Base-by-base conservation (phyloP, 306 rosid species). In the Rosa lucieae region DNA sequence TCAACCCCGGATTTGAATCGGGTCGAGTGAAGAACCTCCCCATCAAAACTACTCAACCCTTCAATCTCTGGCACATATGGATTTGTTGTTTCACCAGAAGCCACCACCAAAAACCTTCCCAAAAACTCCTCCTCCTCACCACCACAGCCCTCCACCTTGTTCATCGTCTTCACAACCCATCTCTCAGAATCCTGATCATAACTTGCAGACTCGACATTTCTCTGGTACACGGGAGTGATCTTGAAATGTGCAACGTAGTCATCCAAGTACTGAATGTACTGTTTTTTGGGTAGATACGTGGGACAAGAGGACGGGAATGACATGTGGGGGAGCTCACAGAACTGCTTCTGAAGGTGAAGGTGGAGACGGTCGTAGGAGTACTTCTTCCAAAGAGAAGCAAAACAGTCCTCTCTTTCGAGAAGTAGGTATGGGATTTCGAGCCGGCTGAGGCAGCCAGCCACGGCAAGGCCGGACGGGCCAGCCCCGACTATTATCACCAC, bases 371-470 rank as follows among this genome's bases (percentile, higher is more conserved):
- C 92, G 47, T 93, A 93, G 5, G 94, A 52, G 35, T 85, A 83
- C 46, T 91, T 93, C 29, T 80, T 86, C 96, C 94, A 93, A 0
- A 89, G 68, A 32, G 96, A 87, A 62, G 92, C 94, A 62, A 75
- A 66, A 55, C 91, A 88, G 2, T 91, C 89, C 14, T 91, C 91
- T 82, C 96, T 80, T 46, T 93, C 96, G 0, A 91, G 84, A 11
- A 93, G 20, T 15, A 81, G 51, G 87, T 62, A 78, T 0, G 96
- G 92, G 42, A 90, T 79, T 0, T 90, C 85, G 23, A 78, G 70
- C 9, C 71, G 77, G 14, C 77, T 80, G 48, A 88, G 82, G 51
- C 91, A 88, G 0, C 86, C 88, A 0, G 96, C 88, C 0, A 82
- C 8, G 18, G 92, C 89, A 0, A 91, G 82, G 12, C 96, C 96